phyloP scores from a whole-genome alignment of 2,329 filamentous ascomycete genomes.

The Emergomyces orientalis region DNA sequence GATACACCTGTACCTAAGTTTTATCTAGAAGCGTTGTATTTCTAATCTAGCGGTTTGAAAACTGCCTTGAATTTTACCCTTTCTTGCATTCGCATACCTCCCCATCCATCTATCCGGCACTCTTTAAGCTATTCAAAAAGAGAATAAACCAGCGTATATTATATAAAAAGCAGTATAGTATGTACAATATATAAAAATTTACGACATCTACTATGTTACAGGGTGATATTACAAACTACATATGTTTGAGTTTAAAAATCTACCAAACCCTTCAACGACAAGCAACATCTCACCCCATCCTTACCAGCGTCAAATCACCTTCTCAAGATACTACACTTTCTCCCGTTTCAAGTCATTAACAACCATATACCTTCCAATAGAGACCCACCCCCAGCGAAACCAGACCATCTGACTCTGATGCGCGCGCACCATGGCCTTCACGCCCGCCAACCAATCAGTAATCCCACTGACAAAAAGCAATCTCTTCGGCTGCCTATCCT shows the following conservation, averaged over 20 bases:
- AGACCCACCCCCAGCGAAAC: constrained; percentile 96
- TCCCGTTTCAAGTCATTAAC: constrained; percentile 71
- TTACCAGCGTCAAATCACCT: too few species aligned
- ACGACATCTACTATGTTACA: constrained; percentile 2
- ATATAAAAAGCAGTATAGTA: not conserved
- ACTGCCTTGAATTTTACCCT: not conserved
- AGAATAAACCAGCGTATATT: not conserved
- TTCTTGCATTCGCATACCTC: not conserved
- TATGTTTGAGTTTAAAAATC: too few species aligned
- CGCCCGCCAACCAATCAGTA: constrained; percentile 55
- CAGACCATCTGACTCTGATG: constrained; percentile 97
- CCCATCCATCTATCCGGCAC: not conserved
- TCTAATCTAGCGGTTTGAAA: not conserved
- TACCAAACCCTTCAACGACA: not conserved
- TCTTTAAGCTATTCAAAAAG: too few species aligned
- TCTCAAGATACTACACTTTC: constrained; percentile 5
- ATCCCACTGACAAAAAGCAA: constrained; percentile 65
- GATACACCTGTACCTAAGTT: not conserved
- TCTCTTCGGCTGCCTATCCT: constrained; percentile 11
- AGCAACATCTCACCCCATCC: not conserved
- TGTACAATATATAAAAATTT: not conserved
- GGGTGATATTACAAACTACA: not conserved
- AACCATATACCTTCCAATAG: constrained; percentile 84
- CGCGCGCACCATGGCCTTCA: constrained; percentile 78
- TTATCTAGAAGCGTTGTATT: not conserved